phyloP scores from a whole-genome alignment of 768 basidiomycete species.

The Psilocybe cubensis region DNA sequence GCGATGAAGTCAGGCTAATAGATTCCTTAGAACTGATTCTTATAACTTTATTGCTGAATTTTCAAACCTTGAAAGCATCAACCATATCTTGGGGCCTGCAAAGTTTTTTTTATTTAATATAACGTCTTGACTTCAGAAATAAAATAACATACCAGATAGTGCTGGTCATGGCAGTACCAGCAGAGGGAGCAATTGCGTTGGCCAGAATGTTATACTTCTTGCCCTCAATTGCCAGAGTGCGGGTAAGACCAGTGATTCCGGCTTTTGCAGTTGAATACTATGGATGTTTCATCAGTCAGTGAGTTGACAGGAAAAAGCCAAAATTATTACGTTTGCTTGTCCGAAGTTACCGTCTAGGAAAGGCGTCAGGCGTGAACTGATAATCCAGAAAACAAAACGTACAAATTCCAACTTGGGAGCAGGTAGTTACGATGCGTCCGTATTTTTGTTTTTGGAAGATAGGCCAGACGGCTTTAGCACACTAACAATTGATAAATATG shows the following conservation, averaged over 20 bases:
- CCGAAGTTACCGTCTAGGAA: conserved; percentile 91
- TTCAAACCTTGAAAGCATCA: conserved; percentile 79
- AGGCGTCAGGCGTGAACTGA: not conserved
- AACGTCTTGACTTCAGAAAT: not conserved
- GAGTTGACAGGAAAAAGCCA: conserved; percentile 16
- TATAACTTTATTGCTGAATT: not conserved
- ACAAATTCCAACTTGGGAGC: conserved; percentile 93
- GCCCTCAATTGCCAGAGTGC: conserved; percentile 90
- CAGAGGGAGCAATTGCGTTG: conserved; percentile 86
- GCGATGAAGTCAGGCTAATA: conserved; percentile 87
- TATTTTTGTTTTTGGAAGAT: conserved; percentile 96
- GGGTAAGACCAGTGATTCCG: conserved; percentile 88
- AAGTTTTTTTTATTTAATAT: not conserved
- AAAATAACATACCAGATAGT: conserved; percentile 64
- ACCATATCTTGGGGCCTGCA: conserved; percentile 81
- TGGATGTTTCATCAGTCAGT: conserved; percentile 5
- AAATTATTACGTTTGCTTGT: conserved; percentile 71
- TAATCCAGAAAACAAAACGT: conserved; percentile 32
- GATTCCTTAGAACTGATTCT: not conserved
- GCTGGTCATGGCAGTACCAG: conserved; percentile 91
- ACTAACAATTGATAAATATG: conserved; percentile 44
- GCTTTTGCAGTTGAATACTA: conserved; percentile 94
- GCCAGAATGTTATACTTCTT: conserved; percentile 88
- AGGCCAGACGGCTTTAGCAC: conserved; percentile 94
- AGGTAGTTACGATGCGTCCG: conserved; percentile 94